Conservation (phyloP, 2,329 filamentous ascomycete genomes). For the Coniochaeta sp. region DNA sequence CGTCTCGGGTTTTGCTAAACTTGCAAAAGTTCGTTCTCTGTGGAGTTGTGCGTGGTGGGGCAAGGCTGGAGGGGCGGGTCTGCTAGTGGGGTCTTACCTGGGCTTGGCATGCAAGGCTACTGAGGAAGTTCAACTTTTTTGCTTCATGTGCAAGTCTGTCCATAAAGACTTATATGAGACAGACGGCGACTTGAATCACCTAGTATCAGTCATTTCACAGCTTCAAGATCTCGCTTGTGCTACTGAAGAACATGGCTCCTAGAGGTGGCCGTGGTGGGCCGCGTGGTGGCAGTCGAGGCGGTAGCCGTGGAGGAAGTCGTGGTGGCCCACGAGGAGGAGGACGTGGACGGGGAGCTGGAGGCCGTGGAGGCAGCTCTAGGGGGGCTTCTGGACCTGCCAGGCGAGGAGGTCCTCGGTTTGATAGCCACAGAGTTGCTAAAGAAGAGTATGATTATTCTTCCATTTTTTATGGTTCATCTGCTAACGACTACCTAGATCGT, state of each 20-base stretch:
- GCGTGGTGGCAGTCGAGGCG: constrained; percentile 13
- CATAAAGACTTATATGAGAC: too few species aligned
- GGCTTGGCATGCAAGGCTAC: too few species aligned
- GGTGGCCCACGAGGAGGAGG: constrained; percentile 7
- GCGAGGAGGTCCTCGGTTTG: constrained; percentile 31
- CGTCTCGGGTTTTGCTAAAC: constrained; percentile 23
- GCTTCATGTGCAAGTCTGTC: too few species aligned
- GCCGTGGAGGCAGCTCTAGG: constrained; percentile 5
- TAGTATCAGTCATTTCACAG: too few species aligned
- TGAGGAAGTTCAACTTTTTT: too few species aligned
- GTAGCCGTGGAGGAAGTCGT: constrained; percentile 19
- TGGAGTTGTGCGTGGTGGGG: constrained; percentile 46
- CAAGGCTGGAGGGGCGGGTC: too few species aligned
- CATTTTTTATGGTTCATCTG: constrained; percentile 12
- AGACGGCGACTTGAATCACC: too few species aligned
- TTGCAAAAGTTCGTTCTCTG: constrained; percentile 8
- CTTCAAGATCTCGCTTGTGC: not conserved
- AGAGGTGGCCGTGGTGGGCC: constrained; percentile 16
- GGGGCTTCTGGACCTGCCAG: not conserved
- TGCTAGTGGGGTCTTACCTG: too few species aligned
- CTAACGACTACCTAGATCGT: constrained; percentile 2
- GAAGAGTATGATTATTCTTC: constrained; percentile 22
- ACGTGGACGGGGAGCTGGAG: constrained; percentile 5
- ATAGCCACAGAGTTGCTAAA: constrained; percentile 38
- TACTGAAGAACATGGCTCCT: not conserved